Evolutionary conservation across 192 early-diverging fungal genomes (phyloP).

Genomic region (Geranomyces variabilis): DNA sequence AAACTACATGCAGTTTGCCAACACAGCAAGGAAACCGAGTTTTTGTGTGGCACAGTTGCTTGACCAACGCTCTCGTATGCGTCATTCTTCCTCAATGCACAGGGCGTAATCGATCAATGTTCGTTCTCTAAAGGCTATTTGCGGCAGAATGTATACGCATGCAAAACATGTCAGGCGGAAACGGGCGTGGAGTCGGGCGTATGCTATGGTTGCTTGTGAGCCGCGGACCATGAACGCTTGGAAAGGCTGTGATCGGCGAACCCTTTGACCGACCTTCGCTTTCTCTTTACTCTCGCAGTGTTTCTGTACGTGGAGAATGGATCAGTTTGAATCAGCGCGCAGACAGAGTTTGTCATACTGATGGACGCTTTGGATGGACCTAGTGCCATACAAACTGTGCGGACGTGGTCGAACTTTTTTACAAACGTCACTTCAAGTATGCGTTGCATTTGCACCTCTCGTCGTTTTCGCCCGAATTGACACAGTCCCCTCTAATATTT

Average conservation of each 20-base stretch:
- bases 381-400: constrained; percentile 63
- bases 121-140: constrained; percentile 74
- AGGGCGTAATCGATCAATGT: constrained; percentile 66
- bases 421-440: constrained; percentile 71
- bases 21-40: too few species aligned
- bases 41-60: too few species aligned
- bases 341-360: background rate
- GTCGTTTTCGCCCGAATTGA: background rate
- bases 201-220: constrained; percentile 41
- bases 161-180: constrained; percentile 70
- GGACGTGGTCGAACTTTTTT: constrained; percentile 83
- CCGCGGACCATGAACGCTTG: background rate
- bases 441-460: background rate
- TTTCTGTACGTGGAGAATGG: constrained; percentile 26
- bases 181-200: constrained; percentile 24
- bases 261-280: too few species aligned
- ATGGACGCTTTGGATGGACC: constrained; percentile 19
- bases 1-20: constrained; percentile 33
- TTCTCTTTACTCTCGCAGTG: background rate
- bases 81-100: background rate
- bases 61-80: background rate
- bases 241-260: background rate
- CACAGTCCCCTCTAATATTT: too few species aligned
- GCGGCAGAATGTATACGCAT: constrained; percentile 80
- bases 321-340: background rate